These are phyloP conservation scores for Trichoderma sp. DNA, from an alignment of 2,329 filamentous ascomycete genomes.

Conservation along the genomic window DNA sequence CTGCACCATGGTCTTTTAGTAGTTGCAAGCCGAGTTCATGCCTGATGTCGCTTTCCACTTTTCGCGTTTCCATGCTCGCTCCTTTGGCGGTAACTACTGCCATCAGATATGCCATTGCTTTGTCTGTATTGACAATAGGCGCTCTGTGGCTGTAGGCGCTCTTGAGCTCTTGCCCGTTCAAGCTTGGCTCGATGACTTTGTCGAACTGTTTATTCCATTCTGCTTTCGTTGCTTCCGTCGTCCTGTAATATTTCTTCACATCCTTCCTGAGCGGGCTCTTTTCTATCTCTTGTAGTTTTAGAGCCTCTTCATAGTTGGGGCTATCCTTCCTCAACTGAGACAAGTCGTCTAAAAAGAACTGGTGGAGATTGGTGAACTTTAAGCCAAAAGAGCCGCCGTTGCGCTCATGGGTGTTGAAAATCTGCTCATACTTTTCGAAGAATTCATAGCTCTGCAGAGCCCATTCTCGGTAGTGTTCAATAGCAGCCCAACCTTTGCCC, in stretches of 20 bases:
- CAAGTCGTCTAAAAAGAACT: not conserved
- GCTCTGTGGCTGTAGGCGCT: not conserved
- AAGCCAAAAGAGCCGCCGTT: not conserved
- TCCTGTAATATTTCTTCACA: not conserved
- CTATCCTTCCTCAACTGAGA: not conserved
- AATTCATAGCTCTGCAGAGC: not conserved
- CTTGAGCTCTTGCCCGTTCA: not conserved
- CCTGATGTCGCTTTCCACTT: not conserved
- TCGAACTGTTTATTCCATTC: not conserved
- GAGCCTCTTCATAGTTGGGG: not conserved
- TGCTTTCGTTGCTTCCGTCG: not conserved
- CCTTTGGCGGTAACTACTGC: not conserved
- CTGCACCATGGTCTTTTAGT: not conserved
- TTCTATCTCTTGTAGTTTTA: not conserved
- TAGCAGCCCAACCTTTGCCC: not conserved
- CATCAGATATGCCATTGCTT: not conserved
- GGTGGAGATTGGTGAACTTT: not conserved
- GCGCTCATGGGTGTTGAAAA: not conserved
- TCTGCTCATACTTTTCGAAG: not conserved
- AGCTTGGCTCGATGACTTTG: not conserved
- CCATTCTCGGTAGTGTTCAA: not conserved
- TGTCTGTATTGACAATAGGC: not conserved
- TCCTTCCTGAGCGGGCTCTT: not conserved
- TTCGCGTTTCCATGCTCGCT: not conserved
- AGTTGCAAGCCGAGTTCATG: not conserved